Conservation (phyloP, 306 rosid genomes). For the Ammopiptanthus mongolicus region DNA sequence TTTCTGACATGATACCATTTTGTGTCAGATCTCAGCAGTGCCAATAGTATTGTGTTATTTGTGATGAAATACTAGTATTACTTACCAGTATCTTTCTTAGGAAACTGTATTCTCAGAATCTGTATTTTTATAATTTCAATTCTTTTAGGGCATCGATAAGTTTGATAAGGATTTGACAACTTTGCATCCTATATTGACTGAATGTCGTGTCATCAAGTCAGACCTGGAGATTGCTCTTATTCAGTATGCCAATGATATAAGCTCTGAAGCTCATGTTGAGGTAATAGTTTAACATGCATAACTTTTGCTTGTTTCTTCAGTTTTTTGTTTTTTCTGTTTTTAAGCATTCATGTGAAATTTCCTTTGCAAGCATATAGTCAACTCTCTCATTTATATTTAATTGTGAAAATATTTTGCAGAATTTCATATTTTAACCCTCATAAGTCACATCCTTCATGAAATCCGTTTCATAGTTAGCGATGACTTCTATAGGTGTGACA, state of each 20-base stretch:
- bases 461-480: not conserved
- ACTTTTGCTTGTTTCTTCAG: not conserved
- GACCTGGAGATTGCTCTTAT: constrained; percentile 76
- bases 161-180: constrained; percentile 63
- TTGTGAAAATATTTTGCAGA: not conserved
- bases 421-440: not conserved
- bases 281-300: constrained; percentile 31
- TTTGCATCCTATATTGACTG: constrained; percentile 84
- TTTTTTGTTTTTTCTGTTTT: not conserved
- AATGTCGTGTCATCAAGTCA: constrained; percentile 84
- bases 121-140: constrained; percentile 4
- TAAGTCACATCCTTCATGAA: not conserved
- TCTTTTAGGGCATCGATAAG: constrained; percentile 53
- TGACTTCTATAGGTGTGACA: not conserved
- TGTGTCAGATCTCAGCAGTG: not conserved
- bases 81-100: not conserved
- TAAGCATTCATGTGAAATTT: constrained; percentile 12
- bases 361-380: not conserved
- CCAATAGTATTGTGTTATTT: not conserved
- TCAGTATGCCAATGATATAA: constrained; percentile 87
- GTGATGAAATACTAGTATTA: not conserved
- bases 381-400: not conserved
- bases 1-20: not conserved
- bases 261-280: constrained; percentile 93
- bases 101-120: not conserved